Evolutionary conservation across 768 basidiomycete species (phyloP), one percentile per base, ranked within the genome.

Genomic region (Mycena kentingensis): DNA sequence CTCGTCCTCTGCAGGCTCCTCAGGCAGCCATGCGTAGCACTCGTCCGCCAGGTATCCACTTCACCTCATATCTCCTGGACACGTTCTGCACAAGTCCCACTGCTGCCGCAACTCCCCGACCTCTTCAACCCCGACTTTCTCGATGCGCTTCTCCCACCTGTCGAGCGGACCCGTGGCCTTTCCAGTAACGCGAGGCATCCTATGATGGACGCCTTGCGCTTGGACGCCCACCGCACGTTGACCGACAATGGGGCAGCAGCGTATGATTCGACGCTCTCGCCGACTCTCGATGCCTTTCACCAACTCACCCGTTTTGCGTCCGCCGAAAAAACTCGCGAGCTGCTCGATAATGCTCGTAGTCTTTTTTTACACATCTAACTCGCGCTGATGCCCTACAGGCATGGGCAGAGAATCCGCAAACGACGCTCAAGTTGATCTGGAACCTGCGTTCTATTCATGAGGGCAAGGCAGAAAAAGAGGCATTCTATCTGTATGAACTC

Each of bases 341-440:
- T 73, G 39, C 74, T 89, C 1, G 60, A 63, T 0, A 68, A 74
- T 5, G 57, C 51, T 36, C 4, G 51, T 36, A 16, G 7, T 18
- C 18, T 24, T 1, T 12, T 46, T 3, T 32, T 21, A 6, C 10
- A 18, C 7, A 2, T 8, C 46, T 13, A 12, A 22, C 10, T 53
- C 29, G 44, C 24, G 4, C 19, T 22, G 3, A 26, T 8, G 21
- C 25, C 28, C 3, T 29, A 27, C 11, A 54, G 52, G 75, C 84
- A 2, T 90, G 86, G 86, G 64, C 61, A 24, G 79, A 83, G 52
- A 81, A 87, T 60, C 70, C 84, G 0, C 55, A 63, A 7, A 57
- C 83, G n/a, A 85, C 87, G 1, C 72, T 88, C 31, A 74, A 76
- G 28, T 70, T 88, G 50, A 85, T 90, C 54, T 88, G 85, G 83